phyloP scores from a whole-genome alignment of 208 protist species.

The Leishmania mexicana region DNA sequence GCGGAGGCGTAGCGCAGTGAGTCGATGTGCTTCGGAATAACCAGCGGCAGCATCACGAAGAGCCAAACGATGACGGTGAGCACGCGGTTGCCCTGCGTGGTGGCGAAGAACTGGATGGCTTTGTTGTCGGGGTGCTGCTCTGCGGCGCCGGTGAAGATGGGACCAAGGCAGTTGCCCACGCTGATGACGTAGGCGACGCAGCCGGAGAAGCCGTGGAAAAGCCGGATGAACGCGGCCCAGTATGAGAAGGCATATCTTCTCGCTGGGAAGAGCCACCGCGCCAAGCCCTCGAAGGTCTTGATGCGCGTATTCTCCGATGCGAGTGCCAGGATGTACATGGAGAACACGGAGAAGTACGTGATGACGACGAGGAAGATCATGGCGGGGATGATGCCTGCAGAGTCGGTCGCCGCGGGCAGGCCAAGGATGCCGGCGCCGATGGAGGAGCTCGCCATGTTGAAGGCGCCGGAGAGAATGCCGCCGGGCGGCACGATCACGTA shows the following conservation, averaged over 20 bases:
- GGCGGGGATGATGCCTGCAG: conserved; percentile 32
- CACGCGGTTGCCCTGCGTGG: conserved; percentile 23
- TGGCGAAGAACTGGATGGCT: conserved; percentile 30
- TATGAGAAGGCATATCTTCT: conserved; percentile 41
- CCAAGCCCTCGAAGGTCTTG: conserved; percentile 48
- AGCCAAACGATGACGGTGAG: conserved; percentile 47
- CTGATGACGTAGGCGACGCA: conserved; percentile 44
- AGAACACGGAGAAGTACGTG: conserved; percentile 41
- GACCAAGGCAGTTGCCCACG: conserved; percentile 26
- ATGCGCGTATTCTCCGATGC: conserved; percentile 34
- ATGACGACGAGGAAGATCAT: conserved; percentile 43
- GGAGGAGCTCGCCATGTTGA: conserved; percentile 43
- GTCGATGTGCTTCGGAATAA: conserved; percentile 67
- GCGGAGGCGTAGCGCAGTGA: conserved; percentile 63
- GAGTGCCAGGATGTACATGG: conserved; percentile 45
- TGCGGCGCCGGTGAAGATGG: conserved; percentile 34
- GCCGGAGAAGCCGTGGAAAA: conserved; percentile 28
- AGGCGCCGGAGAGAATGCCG: conserved; percentile 33
- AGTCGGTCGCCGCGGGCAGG: conserved; percentile 39
- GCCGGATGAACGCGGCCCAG: conserved; percentile 42
- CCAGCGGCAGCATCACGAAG: conserved; percentile 59
- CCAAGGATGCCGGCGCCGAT: conserved; percentile 49
- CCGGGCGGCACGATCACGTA: conserved; percentile 33
- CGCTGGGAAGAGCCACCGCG: conserved; percentile 30
- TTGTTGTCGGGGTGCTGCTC: conserved; percentile 22